Conservation (phyloP, 2,329 filamentous ascomycete genomes). For the Pseudogymnoascus sp. region DNA sequence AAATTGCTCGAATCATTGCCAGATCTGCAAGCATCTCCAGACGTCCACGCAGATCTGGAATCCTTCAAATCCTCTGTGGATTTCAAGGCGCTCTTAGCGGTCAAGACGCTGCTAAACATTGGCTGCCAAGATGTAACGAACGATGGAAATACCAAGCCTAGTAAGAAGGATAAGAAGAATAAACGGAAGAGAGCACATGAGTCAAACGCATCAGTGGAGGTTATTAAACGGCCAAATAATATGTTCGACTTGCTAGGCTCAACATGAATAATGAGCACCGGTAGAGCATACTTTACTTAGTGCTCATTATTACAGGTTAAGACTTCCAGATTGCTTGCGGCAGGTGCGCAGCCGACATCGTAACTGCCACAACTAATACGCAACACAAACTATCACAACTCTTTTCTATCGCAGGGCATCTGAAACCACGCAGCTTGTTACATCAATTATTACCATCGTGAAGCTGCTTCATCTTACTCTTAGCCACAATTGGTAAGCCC, state of each 20-base stretch:
- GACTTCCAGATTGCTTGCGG: too few species aligned
- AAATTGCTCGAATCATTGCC: neutral
- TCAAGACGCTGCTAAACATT: neutral
- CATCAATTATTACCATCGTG: too few species aligned
- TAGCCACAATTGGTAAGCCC: neutral
- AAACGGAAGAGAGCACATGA: conserved; percentile 1
- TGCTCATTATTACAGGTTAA: too few species aligned
- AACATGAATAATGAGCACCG: neutral
- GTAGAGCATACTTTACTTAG: neutral
- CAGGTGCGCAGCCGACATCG: too few species aligned
- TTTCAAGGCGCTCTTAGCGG: neutral
- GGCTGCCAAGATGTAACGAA: neutral
- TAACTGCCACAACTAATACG: too few species aligned
- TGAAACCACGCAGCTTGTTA: too few species aligned
- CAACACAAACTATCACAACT: too few species aligned
- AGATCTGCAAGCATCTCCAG: neutral
- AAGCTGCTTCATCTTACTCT: neutral
- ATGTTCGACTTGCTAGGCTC: neutral
- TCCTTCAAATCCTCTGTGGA: neutral
- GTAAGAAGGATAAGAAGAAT: neutral
- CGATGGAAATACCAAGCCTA: neutral
- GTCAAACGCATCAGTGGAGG: neutral
- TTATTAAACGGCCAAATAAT: neutral
- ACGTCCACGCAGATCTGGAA: neutral
- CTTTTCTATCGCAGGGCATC: too few species aligned